These are phyloP conservation scores for Maudiozyma turicensis DNA, from an alignment of 805 yeast genomes.

Conservation along the genomic window DNA sequence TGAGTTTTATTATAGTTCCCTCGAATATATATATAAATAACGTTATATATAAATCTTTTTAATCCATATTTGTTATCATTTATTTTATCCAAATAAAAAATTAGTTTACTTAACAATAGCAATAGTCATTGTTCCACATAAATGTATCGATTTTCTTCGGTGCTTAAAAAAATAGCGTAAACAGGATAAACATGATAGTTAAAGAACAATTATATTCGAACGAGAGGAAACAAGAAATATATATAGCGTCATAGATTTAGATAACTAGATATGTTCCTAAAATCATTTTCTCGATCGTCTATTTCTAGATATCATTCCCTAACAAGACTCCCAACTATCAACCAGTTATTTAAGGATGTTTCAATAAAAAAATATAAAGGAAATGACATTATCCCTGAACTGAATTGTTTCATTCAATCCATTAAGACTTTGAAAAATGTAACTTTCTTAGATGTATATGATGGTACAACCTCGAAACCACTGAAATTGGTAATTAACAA, in stretches of 20 bases:
- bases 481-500: slow-evolving; percentile 44
- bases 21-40: not conserved
- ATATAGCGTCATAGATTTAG: no score
- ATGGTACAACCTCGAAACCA: slow-evolving; percentile 55
- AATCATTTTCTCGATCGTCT: not conserved
- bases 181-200: no score
- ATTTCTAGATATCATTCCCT: not conserved
- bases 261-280: not conserved
- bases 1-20: no score
- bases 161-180: no score
- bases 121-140: no score
- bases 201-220: no score
- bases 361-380: slow-evolving; percentile 3
- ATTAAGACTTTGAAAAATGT: slow-evolving; percentile 65
- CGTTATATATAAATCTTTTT: not conserved
- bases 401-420: slow-evolving; percentile 69
- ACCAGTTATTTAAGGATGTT: slow-evolving; percentile 1
- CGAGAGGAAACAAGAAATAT: no score
- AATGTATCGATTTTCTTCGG: no score
- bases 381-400: slow-evolving; percentile 6
- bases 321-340: not conserved
- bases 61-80: not conserved
- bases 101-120: no score
- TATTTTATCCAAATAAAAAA: not conserved
- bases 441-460: slow-evolving; percentile 70